A percentile compares a stretch with the other conserved stretches of the same genome.
Evolutionary conservation across 768 basidiomycete genomes (phyloP).

Genomic region (Tricholoma sp.): DNA sequence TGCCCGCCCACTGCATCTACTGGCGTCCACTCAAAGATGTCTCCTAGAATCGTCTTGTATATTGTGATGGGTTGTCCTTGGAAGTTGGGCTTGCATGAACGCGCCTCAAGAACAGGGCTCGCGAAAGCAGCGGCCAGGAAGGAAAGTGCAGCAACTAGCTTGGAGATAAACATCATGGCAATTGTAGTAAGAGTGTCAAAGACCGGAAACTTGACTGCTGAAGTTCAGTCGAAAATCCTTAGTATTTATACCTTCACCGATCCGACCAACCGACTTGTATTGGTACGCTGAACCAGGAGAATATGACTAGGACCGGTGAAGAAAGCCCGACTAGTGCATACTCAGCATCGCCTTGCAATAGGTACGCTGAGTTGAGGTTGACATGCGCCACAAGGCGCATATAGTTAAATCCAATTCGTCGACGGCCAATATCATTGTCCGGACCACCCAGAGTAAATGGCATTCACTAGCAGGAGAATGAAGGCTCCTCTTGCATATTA

Average conservation of each 20-base stretch:
- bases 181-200: not conserved
- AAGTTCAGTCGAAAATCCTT: not conserved
- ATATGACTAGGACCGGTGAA: not conserved
- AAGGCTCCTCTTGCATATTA: too few species aligned
- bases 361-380: too few species aligned
- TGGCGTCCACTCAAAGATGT: slow-evolving; percentile 4
- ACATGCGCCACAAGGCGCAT: too few species aligned
- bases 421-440: too few species aligned
- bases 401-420: too few species aligned
- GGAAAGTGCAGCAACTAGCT: slow-evolving; percentile 1
- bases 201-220: not conserved
- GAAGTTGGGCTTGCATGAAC: slow-evolving; percentile 8
- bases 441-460: too few species aligned
- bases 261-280: not conserved
- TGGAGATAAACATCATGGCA: not conserved
- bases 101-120: not conserved
- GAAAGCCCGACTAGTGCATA: not conserved
- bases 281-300: not conserved
- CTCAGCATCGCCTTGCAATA: not conserved
- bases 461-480: too few species aligned
- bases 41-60: not conserved
- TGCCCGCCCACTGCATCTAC: slow-evolving; percentile 5
- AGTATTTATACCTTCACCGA: not conserved
- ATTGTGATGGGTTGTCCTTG: slow-evolving; percentile 3
- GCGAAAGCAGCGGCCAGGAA: slow-evolving; percentile 1